These are phyloP conservation scores for Tricholoma hemisulphureum DNA, from an alignment of 768 basidiomycete genomes.

Conservation along the genomic window DNA sequence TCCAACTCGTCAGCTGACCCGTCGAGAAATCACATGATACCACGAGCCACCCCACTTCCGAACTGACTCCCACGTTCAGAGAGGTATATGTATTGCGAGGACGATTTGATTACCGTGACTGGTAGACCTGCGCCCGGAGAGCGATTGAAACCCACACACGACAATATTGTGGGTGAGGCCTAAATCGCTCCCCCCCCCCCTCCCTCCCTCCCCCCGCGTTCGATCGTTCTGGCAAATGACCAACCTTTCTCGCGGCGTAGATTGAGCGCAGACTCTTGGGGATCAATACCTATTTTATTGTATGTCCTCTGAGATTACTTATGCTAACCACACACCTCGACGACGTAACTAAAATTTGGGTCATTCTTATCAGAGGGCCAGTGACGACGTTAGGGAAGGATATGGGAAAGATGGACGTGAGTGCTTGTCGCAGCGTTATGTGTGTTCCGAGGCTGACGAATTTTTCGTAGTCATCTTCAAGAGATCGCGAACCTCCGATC, in stretches of 20 bases:
- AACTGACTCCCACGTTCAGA: neutral
- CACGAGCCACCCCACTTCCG: too few species aligned
- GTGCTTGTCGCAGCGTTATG: neutral
- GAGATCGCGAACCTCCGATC: too few species aligned
- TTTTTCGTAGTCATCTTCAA: neutral
- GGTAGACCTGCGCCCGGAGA: neutral
- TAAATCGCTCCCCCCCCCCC: neutral
- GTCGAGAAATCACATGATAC: too few species aligned
- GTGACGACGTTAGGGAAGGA: neutral
- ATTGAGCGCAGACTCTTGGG: neutral
- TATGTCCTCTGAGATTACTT: neutral
- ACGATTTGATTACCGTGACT: neutral
- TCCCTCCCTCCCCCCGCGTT: too few species aligned
- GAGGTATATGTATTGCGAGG: neutral
- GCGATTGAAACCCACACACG: neutral
- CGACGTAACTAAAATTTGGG: neutral
- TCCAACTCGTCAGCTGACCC: too few species aligned
- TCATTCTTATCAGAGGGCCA: neutral
- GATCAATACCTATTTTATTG: neutral
- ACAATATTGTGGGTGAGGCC: neutral
- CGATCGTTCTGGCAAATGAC: neutral
- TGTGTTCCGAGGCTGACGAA: neutral
- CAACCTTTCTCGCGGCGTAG: neutral
- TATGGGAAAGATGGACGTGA: conserved; percentile 3
- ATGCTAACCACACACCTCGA: neutral